Evolutionary conservation across 1,139 yeast genomes (phyloP), one percentile per base, ranked within the genome.

Genomic region (Zhuliangozyma blackwelliae): DNA sequence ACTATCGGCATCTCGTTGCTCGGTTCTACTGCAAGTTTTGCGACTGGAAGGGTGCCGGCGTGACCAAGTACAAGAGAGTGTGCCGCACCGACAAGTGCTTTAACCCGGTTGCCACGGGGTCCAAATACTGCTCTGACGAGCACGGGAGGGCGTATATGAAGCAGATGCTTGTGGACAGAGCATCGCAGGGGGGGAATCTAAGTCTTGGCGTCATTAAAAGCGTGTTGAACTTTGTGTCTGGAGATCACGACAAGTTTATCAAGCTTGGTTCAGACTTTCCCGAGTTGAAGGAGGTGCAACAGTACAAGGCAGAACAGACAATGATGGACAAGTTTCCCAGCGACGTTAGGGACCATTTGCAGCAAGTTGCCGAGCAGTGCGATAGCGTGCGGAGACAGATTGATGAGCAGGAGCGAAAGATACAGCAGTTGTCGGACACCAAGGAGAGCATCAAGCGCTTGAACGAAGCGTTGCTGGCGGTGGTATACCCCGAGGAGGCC

Each of bases 1-100:
- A 65, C 30, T 75, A 74, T 51, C 73, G 77, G 38, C 67, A 71
- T 32, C 63, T 89, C 38, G 79, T 89, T 7, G 72, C 76, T 33
- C 75, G 74, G 40, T 90, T 75, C 53, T 83, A 67, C 51, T 90
- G 97, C 52, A 84, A 85, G 11, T 77, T 79, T 42, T 90, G 97
- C 55, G 74, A 71, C 34, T 71, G 76, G 56, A 57, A 71, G 40
- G 72, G 65, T 22, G 46, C 37, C 27, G 76, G 67, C 31, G 50
- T 40, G 39, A 73, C 87, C 0, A 45, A 66, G 13, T 90, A 92
- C 92, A 84, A 82, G 56, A 69, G 85, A 32, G 84, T 82, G 51
- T 90, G 97, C 53, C 68, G 94, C 25, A 43, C 85, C 10, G 57
- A 60, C 0, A 60, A 55, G 1, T 90, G 97, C 53, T 70, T 58